Conservation (phyloP, 139 green algal species). For the Coccomyxa sp. region DNA sequence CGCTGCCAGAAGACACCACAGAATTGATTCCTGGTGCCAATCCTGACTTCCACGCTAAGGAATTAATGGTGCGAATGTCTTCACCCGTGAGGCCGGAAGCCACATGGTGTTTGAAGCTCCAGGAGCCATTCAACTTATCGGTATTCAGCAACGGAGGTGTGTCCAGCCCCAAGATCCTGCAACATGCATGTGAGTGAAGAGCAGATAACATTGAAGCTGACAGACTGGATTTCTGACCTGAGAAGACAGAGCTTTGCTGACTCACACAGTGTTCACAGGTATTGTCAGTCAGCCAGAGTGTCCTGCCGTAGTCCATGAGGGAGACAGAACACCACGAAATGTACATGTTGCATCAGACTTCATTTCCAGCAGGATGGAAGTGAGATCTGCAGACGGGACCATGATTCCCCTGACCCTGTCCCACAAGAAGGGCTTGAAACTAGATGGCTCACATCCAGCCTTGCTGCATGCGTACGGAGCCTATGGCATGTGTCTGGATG, state of each 20-base stretch:
- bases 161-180: background rate
- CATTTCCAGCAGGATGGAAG: background rate
- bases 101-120: background rate
- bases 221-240: too few species aligned
- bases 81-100: background rate
- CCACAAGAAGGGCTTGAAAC: background rate
- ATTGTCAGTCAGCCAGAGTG: too few species aligned
- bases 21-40: background rate
- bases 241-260: too few species aligned
- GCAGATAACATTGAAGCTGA: background rate
- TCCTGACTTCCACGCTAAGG: background rate
- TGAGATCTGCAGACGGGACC: background rate
- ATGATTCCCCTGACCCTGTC: slow-evolving; percentile 50
- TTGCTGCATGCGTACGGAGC: slow-evolving; percentile 71
- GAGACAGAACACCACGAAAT: background rate
- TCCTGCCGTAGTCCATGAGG: too few species aligned
- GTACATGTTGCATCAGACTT: background rate
- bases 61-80: background rate
- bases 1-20: background rate
- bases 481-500: slow-evolving; percentile 66
- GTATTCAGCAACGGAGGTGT: background rate
- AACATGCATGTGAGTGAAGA: background rate
- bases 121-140: background rate
- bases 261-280: too few species aligned
- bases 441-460: slow-evolving; percentile 22